Percentiles rank a stretch among this genome's conserved stretches.
phyloP scores from a whole-genome alignment of 352 stramenopile species.

The Saprolegnia diclina region DNA sequence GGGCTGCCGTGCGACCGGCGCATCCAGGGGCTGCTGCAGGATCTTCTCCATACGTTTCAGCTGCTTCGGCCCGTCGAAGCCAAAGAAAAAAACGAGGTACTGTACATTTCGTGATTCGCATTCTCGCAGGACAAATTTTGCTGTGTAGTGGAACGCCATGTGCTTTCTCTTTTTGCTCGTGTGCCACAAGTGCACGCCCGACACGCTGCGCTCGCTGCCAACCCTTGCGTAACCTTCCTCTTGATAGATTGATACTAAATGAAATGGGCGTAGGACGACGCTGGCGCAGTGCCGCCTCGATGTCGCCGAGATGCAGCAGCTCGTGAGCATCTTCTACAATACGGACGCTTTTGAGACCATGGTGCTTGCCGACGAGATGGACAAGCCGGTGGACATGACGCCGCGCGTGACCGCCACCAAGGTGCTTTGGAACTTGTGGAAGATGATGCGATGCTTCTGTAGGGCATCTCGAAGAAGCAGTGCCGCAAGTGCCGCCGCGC shows the following conservation, averaged over 20 bases:
- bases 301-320: conserved; percentile 48
- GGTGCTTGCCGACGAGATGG: conserved; percentile 56
- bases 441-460: conserved; percentile 15
- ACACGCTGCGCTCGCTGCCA: not conserved
- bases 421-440: conserved; percentile 23
- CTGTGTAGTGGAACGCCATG: conserved; percentile 34
- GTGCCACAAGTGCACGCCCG: conserved; percentile 39
- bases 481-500: conserved; percentile 71
- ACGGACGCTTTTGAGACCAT: conserved; percentile 38
- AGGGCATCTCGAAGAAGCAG: conserved; percentile 20
- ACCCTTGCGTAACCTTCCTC: not conserved
- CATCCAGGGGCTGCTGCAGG: conserved; percentile 14
- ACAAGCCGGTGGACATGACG: conserved; percentile 33
- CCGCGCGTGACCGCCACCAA: conserved; percentile 25
- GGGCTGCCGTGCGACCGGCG: conserved; percentile 1
- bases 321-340: conserved; percentile 63
- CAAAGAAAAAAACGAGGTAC: conserved; percentile 19
- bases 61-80: conserved; percentile 17
- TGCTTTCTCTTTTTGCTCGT: conserved; percentile 59
- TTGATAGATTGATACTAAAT: conserved; percentile 15
- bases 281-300: conserved; percentile 52
- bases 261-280: conserved; percentile 30
- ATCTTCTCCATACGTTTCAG: conserved; percentile 11
- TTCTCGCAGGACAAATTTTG: not conserved
- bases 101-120: not conserved